Evolutionary conservation across 768 basidiomycete species (phyloP).

Genomic region (Pisolithus albus): DNA sequence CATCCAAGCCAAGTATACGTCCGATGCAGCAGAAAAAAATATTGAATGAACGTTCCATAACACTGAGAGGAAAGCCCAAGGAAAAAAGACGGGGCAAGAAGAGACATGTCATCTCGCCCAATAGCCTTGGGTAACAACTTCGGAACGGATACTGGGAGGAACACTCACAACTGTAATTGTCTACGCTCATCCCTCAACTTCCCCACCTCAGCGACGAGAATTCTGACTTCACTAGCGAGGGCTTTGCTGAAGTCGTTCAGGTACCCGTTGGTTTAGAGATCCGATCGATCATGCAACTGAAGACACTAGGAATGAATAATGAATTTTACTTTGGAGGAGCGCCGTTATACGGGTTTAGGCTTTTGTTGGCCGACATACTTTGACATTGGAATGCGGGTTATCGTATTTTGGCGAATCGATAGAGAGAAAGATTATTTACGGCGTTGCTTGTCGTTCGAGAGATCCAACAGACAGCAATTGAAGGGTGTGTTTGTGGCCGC

Average conservation of each 20-base stretch:
- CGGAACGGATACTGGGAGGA: background rate
- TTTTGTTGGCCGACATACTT: constrained; percentile 29
- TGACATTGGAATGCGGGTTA: too few relatives aligned
- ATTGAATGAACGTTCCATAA: background rate
- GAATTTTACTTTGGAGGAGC: constrained; percentile 28
- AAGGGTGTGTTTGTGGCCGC: too few relatives aligned
- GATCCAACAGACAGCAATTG: too few relatives aligned
- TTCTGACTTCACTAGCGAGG: constrained; percentile 54
- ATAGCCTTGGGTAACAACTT: background rate
- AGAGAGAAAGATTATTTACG: too few relatives aligned
- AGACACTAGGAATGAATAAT: background rate
- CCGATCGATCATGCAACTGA: background rate
- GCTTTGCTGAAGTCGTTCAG: constrained; percentile 59
- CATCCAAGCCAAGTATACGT: background rate
- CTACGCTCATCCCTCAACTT: constrained; percentile 55
- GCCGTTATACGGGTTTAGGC: constrained; percentile 25
- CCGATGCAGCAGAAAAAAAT: background rate
- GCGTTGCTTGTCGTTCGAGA: too few relatives aligned
- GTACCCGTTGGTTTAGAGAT: constrained; percentile 31
- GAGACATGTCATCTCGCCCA: background rate
- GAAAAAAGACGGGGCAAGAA: background rate
- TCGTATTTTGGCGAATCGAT: too few relatives aligned
- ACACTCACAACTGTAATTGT: constrained; percentile 47
- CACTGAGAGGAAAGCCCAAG: background rate
- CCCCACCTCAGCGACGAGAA: constrained; percentile 53